phyloP scores from a whole-genome alignment of 305 asterid species.

The Coffea humblotiana region DNA sequence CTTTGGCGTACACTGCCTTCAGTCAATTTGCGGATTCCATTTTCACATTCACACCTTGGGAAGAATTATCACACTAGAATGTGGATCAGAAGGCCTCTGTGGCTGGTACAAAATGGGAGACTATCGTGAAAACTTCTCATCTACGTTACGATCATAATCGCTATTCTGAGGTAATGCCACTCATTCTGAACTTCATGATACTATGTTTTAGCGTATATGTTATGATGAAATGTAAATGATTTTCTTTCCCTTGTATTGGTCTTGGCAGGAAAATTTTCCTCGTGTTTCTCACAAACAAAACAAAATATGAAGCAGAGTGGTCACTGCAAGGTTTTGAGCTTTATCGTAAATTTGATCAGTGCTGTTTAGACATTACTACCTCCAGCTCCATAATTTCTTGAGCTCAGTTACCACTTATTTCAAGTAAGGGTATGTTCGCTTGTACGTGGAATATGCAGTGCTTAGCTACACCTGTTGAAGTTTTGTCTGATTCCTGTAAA shows the following conservation, averaged over 20 bases:
- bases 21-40: constrained; percentile 51
- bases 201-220: not conserved
- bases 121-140: constrained; percentile 73
- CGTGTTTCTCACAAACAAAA: constrained; percentile 52
- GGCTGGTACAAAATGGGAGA: constrained; percentile 72
- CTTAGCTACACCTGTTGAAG: constrained; percentile 8
- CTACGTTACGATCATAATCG: constrained; percentile 53
- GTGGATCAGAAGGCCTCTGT: constrained; percentile 36
- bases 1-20: constrained; percentile 90
- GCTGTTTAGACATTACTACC: constrained; percentile 5
- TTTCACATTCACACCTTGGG: constrained; percentile 42
- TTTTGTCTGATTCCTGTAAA: not conserved
- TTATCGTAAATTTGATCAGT: not conserved
- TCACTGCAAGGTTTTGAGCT: constrained; percentile 3
- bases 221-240: not conserved
- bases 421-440: constrained; percentile 1
- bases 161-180: constrained; percentile 58
- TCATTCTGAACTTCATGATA: not conserved
- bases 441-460: not conserved
- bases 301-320: constrained; percentile 34
- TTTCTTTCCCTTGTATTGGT: constrained; percentile 1
- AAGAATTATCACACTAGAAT: constrained; percentile 46
- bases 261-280: constrained; percentile 62
- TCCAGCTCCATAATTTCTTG: constrained; percentile 5
- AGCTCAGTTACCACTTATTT: not conserved